phyloP scores from a whole-genome alignment of 176 grass and related monocot genomes.

The Chrysopogon serrulatus region DNA sequence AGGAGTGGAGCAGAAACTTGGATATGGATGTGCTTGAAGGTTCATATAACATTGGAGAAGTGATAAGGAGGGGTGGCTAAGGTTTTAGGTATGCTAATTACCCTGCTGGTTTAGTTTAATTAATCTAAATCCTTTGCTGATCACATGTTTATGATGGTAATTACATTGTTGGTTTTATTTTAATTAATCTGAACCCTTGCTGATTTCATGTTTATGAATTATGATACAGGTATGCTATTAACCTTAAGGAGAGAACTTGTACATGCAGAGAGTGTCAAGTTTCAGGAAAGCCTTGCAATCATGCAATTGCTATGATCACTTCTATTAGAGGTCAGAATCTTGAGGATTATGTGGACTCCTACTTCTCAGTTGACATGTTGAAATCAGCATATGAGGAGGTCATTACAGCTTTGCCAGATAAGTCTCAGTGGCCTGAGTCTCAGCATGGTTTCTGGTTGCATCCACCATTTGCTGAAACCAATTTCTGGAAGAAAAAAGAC shows the following conservation, averaged over 20 bases:
- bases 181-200: too few species aligned
- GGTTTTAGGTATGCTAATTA: neutral
- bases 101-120: too few species aligned
- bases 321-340: too few species aligned
- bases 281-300: neutral
- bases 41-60: neutral
- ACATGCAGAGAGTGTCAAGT: neutral
- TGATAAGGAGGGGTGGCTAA: neutral
- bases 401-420: neutral
- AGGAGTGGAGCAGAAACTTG: neutral
- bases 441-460: neutral
- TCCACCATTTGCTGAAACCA: neutral
- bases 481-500: neutral
- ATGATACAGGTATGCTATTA: neutral
- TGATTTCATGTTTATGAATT: too few species aligned
- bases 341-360: too few species aligned
- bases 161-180: too few species aligned
- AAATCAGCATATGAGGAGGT: too few species aligned
- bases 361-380: too few species aligned
- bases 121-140: too few species aligned
- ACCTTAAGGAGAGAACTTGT: neutral
- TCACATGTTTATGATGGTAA: too few species aligned
- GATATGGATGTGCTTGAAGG: neutral
- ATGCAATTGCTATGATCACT: neutral
- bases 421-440: neutral